Evolutionary conservation across 2,329 filamentous ascomycete species (phyloP).

Genomic region (Aspergillus chevalieri): DNA sequence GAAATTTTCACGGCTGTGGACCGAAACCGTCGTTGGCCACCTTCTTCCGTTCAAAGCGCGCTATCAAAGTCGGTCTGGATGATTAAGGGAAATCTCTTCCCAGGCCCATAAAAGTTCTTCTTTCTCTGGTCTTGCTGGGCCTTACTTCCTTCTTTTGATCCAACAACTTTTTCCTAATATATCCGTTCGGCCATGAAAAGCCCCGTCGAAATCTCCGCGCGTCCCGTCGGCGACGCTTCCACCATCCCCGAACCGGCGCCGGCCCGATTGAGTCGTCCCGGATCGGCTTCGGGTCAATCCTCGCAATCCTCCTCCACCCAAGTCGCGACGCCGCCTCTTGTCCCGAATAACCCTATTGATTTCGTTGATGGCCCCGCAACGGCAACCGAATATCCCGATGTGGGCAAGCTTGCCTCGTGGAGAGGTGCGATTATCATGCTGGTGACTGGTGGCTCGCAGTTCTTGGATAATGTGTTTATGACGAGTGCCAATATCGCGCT

Average conservation of each 20-base stretch:
- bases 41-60: too few species aligned
- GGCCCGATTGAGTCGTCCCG: background rate
- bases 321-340: background rate
- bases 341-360: background rate
- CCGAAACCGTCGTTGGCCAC: too few species aligned
- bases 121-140: background rate
- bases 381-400: constrained; percentile 16
- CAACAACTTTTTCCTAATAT: background rate
- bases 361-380: background rate
- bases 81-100: too few species aligned
- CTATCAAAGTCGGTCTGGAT: too few species aligned
- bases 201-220: background rate
- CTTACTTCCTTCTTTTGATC: background rate
- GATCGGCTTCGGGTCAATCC: background rate
- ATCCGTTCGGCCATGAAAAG: background rate
- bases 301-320: background rate
- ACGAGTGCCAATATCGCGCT: constrained; percentile 38
- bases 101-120: background rate
- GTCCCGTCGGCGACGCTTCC: background rate
- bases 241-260: background rate
- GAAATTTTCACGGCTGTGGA: too few species aligned
- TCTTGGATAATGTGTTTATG: constrained; percentile 43
- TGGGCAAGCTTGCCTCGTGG: constrained; percentile 33
- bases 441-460: constrained; percentile 38
- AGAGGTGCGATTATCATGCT: constrained; percentile 34